Percentiles rank a stretch among this genome's conserved stretches.
phyloP scores from a whole-genome alignment of 495 filamentous ascomycete genomes.

The Tuber borchii region DNA sequence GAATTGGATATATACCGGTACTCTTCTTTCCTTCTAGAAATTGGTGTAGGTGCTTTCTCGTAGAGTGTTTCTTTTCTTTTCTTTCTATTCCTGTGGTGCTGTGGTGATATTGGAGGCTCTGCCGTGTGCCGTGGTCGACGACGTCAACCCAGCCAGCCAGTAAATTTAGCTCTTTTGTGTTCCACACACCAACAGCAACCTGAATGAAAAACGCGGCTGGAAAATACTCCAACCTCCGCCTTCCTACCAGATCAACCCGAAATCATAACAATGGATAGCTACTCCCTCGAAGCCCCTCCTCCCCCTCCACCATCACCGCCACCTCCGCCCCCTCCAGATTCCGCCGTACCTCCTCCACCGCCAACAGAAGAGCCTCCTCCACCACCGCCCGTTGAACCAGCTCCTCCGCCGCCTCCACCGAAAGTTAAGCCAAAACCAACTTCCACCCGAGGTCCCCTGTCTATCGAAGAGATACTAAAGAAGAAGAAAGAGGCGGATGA shows the following conservation, averaged over 20 bases:
- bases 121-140: neutral
- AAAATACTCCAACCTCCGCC: neutral
- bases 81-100: neutral
- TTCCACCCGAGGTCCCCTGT: slow-evolving; percentile 53
- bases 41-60: neutral
- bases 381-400: slow-evolving; percentile 49
- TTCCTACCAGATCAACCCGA: neutral
- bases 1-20: slow-evolving; percentile 8
- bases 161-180: neutral
- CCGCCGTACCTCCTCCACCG: slow-evolving; percentile 49
- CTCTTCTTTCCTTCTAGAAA: neutral
- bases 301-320: slow-evolving; percentile 38
- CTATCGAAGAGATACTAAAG: slow-evolving; percentile 67
- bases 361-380: slow-evolving; percentile 55
- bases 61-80: neutral
- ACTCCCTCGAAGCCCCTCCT: slow-evolving; percentile 23
- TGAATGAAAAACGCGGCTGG: neutral
- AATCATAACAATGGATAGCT: slow-evolving; percentile 12
- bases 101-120: neutral
- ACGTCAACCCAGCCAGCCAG: neutral
- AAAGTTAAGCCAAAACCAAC: slow-evolving; percentile 24
- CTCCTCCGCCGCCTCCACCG: slow-evolving; percentile 43
- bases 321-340: slow-evolving; percentile 45
- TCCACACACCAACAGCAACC: slow-evolving; percentile 8
- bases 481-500: slow-evolving; percentile 76